Evolutionary conservation across 2,329 filamentous ascomycete species (phyloP).

Genomic region (Phaeosphaeriaceae sp.): DNA sequence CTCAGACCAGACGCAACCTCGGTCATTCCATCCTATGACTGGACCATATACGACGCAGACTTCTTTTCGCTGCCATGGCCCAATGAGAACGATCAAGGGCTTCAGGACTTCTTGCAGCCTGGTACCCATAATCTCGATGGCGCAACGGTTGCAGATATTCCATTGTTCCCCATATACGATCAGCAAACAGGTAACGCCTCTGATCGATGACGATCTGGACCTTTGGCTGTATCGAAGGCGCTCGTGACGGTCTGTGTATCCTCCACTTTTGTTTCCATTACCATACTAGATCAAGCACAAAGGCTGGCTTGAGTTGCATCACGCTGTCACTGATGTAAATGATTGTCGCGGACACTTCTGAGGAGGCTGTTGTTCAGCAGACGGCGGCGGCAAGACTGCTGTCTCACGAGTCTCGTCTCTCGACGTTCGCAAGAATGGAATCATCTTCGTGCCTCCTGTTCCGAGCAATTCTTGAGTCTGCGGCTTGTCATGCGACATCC

Average conservation of each 20-base stretch:
- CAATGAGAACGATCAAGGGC: conserved; percentile 38
- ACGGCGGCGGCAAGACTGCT: conserved; percentile 22
- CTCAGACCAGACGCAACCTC: conserved; percentile 9
- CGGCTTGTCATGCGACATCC: conserved; percentile 39
- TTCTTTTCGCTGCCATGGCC: conserved; percentile 41
- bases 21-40: conserved; percentile 25
- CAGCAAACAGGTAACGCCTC: conserved; percentile 26
- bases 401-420: conserved; percentile 59
- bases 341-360: not conserved
- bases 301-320: not conserved
- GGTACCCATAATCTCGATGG: conserved; percentile 37
- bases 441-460: conserved; percentile 61
- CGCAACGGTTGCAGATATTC: conserved; percentile 39
- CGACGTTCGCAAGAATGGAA: conserved; percentile 61
- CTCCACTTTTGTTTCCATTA: not conserved
- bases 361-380: conserved; percentile 1
- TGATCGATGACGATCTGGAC: conserved; percentile 1
- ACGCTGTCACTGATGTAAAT: not conserved
- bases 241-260: not conserved
- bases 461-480: conserved; percentile 53
- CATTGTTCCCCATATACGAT: conserved; percentile 40
- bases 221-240: not conserved
- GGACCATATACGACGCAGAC: conserved; percentile 42
- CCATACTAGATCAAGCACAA: not conserved
- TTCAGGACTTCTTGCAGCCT: conserved; percentile 42